Percentiles rank a stretch among this genome's conserved stretches.
These are phyloP conservation scores for Podospora pseudoanserina DNA, from an alignment of 495 filamentous ascomycete species.

Conservation along the genomic window DNA sequence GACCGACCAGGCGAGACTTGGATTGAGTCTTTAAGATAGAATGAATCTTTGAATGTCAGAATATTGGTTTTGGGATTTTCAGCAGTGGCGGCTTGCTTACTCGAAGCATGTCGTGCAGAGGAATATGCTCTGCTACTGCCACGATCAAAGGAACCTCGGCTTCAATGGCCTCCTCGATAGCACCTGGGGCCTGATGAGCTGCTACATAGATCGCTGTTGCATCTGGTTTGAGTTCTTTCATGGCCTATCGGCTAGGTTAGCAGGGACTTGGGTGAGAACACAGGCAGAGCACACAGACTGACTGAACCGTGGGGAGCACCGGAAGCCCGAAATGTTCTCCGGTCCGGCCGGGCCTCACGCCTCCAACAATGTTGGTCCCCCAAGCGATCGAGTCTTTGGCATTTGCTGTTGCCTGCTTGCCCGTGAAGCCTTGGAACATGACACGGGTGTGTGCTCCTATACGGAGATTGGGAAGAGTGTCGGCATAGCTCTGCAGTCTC, in stretches of 20 bases:
- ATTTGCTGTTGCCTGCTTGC: constrained; percentile 68
- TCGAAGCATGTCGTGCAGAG: constrained; percentile 77
- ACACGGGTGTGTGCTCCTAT: constrained; percentile 77
- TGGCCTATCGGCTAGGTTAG: constrained; percentile 51
- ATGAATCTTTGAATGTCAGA: constrained; percentile 50
- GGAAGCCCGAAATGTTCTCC: constrained; percentile 80
- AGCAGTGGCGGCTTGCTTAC: constrained; percentile 41
- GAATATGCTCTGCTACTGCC: constrained; percentile 88
- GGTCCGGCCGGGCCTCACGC: constrained; percentile 72
- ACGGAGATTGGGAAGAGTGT: constrained; percentile 72
- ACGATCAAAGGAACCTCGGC: constrained; percentile 85
- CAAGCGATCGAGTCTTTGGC: constrained; percentile 77
- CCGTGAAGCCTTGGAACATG: constrained; percentile 88
- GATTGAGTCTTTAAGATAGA: constrained; percentile 78
- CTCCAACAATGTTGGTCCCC: constrained; percentile 85
- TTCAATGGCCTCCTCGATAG: constrained; percentile 86
- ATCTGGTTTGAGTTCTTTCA: constrained; percentile 71
- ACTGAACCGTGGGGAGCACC: constrained; percentile 66
- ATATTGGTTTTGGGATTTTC: background rate
- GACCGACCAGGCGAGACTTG: constrained; percentile 74
- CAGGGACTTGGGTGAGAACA: background rate
- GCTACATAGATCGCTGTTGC: constrained; percentile 86
- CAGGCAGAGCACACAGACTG: constrained; percentile 17
- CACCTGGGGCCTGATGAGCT: constrained; percentile 67
- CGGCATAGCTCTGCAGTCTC: constrained; percentile 38